Evolutionary conservation across 148 eudicot species (phyloP), one percentile per base, ranked within the genome.

Genomic region (Chenopodium berlandieri): DNA sequence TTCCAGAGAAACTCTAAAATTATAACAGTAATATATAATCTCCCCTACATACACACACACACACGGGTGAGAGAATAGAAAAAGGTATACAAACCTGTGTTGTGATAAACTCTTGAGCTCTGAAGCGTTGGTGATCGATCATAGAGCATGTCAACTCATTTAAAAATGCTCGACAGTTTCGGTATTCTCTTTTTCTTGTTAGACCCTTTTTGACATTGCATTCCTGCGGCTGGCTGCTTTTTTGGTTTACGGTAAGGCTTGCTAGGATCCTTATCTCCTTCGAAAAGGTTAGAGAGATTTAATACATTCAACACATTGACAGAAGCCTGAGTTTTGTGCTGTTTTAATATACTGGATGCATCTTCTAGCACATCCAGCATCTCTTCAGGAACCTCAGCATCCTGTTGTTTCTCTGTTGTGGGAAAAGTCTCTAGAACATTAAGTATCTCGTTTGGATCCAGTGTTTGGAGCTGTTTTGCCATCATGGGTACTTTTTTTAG

Each of bases 111-210:
- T 60, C 8, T 27, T 46, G 4, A 25, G 60, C n/a, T 58, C 31
- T 23, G 32, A 79, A 60, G 27, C 22, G 27, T 44, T 62, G 76
- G 44, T 56, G 62, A 56, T 10, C 16, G 32, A 20, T 13, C 31
- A 23, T 73, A 65, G 19, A 76, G 31, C 44, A 12, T 19, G 60
- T 44, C 68, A 71, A 34, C 47, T 82, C 82, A 85, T 78, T 75
- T 82, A 73, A 85, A 85, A 47, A 85, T 4, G 76, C 73, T 52
- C 22, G 84, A 82, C 47, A 84, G 78, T 78, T 77, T 84, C 7
- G 9, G 78, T 54, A 70, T 25, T 73, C 5, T 73, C 78, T n/a
- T 75, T 31, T 22, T 56, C 64, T 25, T 71, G 23, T 23, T 25
- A 13, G 67, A 56, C 79, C 80, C 75, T 23, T 72, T 77, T 40